phyloP scores from a whole-genome alignment of 2,329 filamentous ascomycete genomes.

The Microcyclosporella mali region DNA sequence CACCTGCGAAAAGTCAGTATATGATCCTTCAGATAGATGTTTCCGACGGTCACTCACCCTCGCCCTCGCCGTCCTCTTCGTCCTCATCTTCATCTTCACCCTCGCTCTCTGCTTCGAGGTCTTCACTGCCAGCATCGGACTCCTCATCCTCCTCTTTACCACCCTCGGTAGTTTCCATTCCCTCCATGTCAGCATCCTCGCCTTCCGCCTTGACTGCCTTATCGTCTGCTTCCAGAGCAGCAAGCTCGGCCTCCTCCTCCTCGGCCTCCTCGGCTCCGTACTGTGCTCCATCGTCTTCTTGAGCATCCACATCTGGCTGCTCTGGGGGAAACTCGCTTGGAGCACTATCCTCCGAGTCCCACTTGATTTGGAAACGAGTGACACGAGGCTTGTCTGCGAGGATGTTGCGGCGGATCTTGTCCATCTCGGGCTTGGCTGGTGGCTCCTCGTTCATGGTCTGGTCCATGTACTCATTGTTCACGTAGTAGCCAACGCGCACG shows the following conservation, averaged over 20 bases:
- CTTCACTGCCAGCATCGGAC: constrained; percentile 55
- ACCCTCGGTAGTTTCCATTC: constrained; percentile 49
- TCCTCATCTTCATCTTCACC: constrained; percentile 40
- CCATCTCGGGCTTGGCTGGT: constrained; percentile 83
- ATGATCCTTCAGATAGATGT: neutral
- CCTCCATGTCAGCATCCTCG: constrained; percentile 69
- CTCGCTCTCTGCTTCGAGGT: constrained; percentile 41
- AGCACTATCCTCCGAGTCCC: constrained; percentile 96
- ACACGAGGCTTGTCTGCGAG: constrained; percentile 96
- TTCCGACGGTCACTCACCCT: constrained; percentile 16
- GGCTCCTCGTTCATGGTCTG: constrained; percentile 85
- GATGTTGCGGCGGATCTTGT: constrained; percentile 86
- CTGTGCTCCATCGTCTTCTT: constrained; percentile 72
- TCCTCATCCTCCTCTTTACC: constrained; percentile 61
- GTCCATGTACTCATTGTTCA: constrained; percentile 97
- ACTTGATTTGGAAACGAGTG: constrained; percentile 97
- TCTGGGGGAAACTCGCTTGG: constrained; percentile 95
- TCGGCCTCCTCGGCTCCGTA: constrained; percentile 84
- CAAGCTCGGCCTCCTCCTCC: constrained; percentile 61
- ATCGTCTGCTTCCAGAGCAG: constrained; percentile 50
- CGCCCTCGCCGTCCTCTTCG: constrained; percentile 33
- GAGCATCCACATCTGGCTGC: constrained; percentile 87
- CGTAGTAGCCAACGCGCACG: constrained; percentile 96
- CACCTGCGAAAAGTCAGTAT: constrained; percentile 10
- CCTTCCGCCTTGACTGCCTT: constrained; percentile 32